Evolutionary conservation across 768 basidiomycete genomes (phyloP), one percentile per base, ranked within the genome.

Genomic region (Trametes villosa): DNA sequence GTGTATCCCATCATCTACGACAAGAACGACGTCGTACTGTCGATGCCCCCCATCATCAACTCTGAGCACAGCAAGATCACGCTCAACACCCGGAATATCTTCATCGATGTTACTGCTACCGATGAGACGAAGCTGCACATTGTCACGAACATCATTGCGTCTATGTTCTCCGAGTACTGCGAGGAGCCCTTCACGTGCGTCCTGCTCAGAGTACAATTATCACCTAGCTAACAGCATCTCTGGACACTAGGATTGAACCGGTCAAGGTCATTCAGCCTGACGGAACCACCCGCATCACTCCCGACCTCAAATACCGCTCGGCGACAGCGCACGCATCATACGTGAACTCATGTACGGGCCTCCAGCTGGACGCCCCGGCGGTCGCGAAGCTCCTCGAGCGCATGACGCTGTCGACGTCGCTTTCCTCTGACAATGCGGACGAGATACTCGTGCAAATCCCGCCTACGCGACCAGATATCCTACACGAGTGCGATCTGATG

Each of bases 151-250:
- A 96, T 98, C 62, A 86, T 99, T 13, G 80, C 90, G 2, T 89
- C 92, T n/a, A 96, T 98, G 96, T 99, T 99, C 76, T 89, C 96
- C 2, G 96, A 98, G 75, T 97, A 99, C 71, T 94, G 92, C 72
- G 84, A 85, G 62, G 86, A 92, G 41, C 92, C 95, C 4, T 98
- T 88, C 84, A 88, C 92, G 96, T 98, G 75, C 65, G 93, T 40
- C 9, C 9, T 13, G 24, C 22, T 6, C n/a, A 45, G 9, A 17
- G 13, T 7, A 1, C 41, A 24, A 30, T 20, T 26, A 22, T n/a
- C 26, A 11, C 18, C 13, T 20, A 26, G 6, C 9, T 27, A 34
- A 34, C 36, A 15, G 42, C 17, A 60, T 45, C 51, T 24, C 22
- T 44, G 24, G 7, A n/a, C 11, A 57, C 44, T 68, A 98, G 95